A percentile compares a stretch with the other conserved stretches of the same genome.
These are phyloP conservation scores for Phoenix roebelenii DNA, from an alignment of 176 grass and related monocot genomes.

Conservation along the genomic window DNA sequence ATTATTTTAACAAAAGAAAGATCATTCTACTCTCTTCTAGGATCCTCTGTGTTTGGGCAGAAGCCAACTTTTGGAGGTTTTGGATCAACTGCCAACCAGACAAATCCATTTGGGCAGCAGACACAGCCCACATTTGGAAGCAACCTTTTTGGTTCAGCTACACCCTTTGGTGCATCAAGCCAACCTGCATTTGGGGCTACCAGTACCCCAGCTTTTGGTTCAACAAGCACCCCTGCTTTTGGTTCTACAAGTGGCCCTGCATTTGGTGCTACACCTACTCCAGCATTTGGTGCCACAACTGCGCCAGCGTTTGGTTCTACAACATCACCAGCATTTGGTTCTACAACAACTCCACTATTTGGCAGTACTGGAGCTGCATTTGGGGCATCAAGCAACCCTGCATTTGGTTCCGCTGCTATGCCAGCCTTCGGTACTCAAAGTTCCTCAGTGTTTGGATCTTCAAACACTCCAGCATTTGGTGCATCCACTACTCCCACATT, in stretches of 20 bases:
- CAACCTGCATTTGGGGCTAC: slow-evolving; percentile 35
- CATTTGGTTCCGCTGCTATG: slow-evolving; percentile 41
- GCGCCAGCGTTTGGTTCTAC: slow-evolving; percentile 40
- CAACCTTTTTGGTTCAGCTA: slow-evolving; percentile 47
- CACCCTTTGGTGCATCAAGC: slow-evolving; percentile 33
- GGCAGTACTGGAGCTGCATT: slow-evolving; percentile 29
- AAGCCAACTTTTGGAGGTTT: slow-evolving; percentile 73
- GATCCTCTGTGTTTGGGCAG: slow-evolving; percentile 77
- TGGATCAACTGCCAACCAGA: slow-evolving; percentile 63
- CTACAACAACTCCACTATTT: slow-evolving; percentile 50
- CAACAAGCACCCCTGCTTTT: slow-evolving; percentile 32
- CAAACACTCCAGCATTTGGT: slow-evolving; percentile 56
- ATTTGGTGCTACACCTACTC: slow-evolving; percentile 16
- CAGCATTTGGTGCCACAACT: slow-evolving; percentile 33
- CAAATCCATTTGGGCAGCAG: slow-evolving; percentile 75
- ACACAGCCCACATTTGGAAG: slow-evolving; percentile 69
- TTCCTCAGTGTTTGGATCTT: slow-evolving; percentile 47
- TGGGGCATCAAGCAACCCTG: slow-evolving; percentile 28
- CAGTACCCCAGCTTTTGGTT: slow-evolving; percentile 25
- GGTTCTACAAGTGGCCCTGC: slow-evolving; percentile 23
- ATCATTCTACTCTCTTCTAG: slow-evolving; percentile 20
- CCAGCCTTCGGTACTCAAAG: slow-evolving; percentile 47
- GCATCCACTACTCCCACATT: slow-evolving; percentile 43
- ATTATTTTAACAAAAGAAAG: too few relatives aligned
- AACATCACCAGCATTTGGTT: slow-evolving; percentile 47